phyloP scores from a whole-genome alignment of 495 filamentous ascomycete genomes.

The Achaetomiella virescens region DNA sequence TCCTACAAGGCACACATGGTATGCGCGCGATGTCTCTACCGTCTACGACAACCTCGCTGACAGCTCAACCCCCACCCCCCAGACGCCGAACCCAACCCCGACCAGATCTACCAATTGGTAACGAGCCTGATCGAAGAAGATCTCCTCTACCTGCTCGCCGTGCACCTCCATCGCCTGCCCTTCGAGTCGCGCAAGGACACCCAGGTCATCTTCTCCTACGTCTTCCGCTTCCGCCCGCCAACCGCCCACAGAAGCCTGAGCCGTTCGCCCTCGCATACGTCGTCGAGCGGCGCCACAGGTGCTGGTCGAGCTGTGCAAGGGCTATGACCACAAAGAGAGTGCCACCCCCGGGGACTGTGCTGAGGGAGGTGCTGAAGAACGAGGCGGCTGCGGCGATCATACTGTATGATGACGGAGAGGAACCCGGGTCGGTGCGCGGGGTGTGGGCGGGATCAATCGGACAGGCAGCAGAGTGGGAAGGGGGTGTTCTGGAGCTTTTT shows the following conservation, averaged over 20 bases:
- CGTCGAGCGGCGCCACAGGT: conserved; percentile 80
- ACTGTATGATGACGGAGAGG: conserved; percentile 78
- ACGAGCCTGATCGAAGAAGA: conserved; percentile 79
- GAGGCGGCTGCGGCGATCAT: conserved; percentile 84
- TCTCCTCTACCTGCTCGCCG: conserved; percentile 73
- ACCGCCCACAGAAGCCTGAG: conserved; percentile 52
- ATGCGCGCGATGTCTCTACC: conserved; percentile 8
- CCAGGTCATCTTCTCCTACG: conserved; percentile 83
- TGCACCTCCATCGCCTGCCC: conserved; percentile 70
- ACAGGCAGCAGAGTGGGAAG: conserved; percentile 59
- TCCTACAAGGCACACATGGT: conserved; percentile 81
- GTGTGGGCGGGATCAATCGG: conserved; percentile 61
- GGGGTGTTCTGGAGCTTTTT: conserved; percentile 99
- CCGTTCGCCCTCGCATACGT: conserved; percentile 81
- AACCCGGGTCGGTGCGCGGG: conserved; percentile 45
- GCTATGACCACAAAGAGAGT: conserved; percentile 85
- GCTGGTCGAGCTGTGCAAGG: conserved; percentile 78
- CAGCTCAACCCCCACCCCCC: conserved; percentile 4
- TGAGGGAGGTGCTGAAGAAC: conserved; percentile 87
- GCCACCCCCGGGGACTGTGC: conserved; percentile 85
- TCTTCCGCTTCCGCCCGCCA: conserved; percentile 72
- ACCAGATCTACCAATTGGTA: conserved; percentile 76
- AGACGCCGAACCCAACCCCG: conserved; percentile 82
- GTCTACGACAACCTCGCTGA: too few species aligned
- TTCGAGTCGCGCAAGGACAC: conserved; percentile 93